Evolutionary conservation across 2,329 filamentous ascomycete species (phyloP).

Genomic region (Fusarium lyarnte): DNA sequence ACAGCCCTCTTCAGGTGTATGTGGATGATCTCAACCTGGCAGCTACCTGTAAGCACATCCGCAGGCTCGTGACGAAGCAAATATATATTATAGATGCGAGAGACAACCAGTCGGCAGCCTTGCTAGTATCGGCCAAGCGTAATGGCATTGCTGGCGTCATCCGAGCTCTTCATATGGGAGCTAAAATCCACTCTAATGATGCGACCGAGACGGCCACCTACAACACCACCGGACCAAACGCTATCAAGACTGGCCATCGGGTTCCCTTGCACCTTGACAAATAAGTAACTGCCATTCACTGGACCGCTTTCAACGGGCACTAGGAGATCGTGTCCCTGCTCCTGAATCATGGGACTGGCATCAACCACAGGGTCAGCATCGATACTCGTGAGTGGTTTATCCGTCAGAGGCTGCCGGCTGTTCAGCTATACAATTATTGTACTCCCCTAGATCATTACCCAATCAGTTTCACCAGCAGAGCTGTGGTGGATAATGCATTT

Average conservation of each 20-base stretch:
- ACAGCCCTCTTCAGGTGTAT: background rate
- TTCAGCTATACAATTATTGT: no score
- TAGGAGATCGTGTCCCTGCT: background rate
- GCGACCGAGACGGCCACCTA: background rate
- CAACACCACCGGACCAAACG: background rate
- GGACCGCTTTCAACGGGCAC: background rate
- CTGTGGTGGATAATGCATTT: no score
- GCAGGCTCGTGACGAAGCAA: background rate
- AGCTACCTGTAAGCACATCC: background rate
- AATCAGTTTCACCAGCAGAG: no score
- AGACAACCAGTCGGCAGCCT: background rate
- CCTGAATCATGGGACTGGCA: background rate
- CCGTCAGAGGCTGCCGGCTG: accelerated
- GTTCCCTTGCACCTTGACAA: background rate
- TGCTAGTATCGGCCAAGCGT: background rate
- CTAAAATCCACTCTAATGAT: background rate
- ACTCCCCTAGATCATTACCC: no score
- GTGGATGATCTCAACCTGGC: constrained; percentile 7
- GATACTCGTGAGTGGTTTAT: background rate
- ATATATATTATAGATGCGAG: constrained; percentile 3
- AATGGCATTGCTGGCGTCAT: background rate
- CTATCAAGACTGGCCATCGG: background rate
- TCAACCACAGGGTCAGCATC: constrained; percentile 11
- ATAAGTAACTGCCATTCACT: constrained; percentile 13
- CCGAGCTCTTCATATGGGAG: background rate